phyloP scores from a whole-genome alignment of 75 land plant species.

The Sequoiadendron giganteum region DNA sequence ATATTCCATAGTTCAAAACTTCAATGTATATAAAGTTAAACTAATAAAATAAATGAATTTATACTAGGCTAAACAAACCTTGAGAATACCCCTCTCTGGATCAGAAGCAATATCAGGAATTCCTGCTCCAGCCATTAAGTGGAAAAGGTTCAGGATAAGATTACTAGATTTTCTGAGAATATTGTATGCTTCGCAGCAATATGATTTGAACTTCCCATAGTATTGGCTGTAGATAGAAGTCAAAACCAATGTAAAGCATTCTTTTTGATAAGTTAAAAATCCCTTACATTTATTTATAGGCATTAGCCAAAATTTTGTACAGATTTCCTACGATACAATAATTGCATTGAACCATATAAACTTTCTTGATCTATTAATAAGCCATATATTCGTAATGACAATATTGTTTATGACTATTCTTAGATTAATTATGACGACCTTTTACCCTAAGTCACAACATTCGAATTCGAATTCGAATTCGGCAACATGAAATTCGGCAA shows the following conservation, averaged over 20 bases:
- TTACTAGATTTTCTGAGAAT: conserved; percentile 98
- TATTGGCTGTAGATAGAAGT: conserved; percentile 60
- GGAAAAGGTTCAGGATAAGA: conserved; percentile 89
- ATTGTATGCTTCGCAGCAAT: conserved; percentile 99
- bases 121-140: conserved; percentile 95
- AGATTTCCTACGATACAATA: not conserved
- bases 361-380: not conserved
- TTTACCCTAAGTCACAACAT: too few species aligned
- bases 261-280: not conserved
- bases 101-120: conserved; percentile 97
- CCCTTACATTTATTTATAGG: not conserved
- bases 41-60: conserved; percentile 2
- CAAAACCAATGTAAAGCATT: not conserved
- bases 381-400: not conserved
- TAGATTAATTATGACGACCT: not conserved
- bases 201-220: conserved; percentile 89
- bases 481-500: too few species aligned
- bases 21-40: not conserved
- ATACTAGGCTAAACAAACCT: conserved; percentile 40
- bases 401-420: not conserved
- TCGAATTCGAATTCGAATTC: too few species aligned
- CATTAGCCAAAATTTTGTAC: not conserved
- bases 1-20: not conserved
- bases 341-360: not conserved
- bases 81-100: conserved; percentile 95